These are phyloP conservation scores for Vigna trinervia DNA, from an alignment of 306 rosid genomes.

Conservation along the genomic window DNA sequence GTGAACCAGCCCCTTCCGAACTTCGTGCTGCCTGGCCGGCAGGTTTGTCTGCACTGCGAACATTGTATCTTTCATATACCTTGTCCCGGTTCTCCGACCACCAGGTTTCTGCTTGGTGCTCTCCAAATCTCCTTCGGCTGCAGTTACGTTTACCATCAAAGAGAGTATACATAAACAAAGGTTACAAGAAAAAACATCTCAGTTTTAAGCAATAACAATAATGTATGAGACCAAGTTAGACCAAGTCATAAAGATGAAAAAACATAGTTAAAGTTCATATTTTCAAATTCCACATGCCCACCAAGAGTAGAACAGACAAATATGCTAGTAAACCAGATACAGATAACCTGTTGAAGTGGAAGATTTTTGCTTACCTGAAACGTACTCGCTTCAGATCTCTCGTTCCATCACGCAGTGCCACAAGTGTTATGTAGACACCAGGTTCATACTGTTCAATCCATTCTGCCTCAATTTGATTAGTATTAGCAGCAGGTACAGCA, in stretches of 20 bases:
- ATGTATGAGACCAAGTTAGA: background rate
- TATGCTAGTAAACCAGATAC: conserved; percentile 1
- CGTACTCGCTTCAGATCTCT: conserved; percentile 97
- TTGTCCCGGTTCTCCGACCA: conserved; percentile 94
- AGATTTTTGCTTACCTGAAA: conserved; percentile 68
- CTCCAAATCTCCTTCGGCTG: conserved; percentile 98
- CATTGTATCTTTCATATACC: conserved; percentile 87
- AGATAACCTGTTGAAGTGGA: conserved; percentile 9
- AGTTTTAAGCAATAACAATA: background rate
- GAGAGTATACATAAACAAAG: conserved; percentile 6
- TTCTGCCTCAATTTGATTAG: conserved; percentile 84
- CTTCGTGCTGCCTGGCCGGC: conserved; percentile 60
- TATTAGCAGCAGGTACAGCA: conserved; percentile 49
- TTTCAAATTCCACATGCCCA: too few species aligned
- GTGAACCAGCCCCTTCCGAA: conserved; percentile 61
- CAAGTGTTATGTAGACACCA: conserved; percentile 97
- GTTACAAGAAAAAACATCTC: background rate
- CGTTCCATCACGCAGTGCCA: conserved; percentile 84
- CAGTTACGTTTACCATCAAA: conserved; percentile 41
- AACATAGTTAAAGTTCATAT: background rate
- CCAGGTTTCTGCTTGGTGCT: conserved; percentile 98
- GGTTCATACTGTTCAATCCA: conserved; percentile 98
- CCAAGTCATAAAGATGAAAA: background rate
- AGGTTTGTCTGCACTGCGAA: conserved; percentile 72
- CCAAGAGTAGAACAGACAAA: background rate